Evolutionary conservation across 805 yeast species (phyloP).

Genomic region (Nakazawaea wyomingensis): DNA sequence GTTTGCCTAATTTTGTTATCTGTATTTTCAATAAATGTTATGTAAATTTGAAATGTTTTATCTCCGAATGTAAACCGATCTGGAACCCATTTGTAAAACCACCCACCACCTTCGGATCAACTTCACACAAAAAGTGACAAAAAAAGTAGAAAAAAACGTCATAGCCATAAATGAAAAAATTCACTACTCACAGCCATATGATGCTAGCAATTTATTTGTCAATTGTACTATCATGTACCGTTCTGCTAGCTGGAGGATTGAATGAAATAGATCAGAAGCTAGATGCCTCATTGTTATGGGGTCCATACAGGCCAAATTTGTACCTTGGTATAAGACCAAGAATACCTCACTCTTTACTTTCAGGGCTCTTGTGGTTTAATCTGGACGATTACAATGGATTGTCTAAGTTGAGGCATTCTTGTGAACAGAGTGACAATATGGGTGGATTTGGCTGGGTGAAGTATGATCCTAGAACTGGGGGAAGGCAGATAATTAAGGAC

Average conservation of each 20-base stretch:
- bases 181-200: constrained; percentile 4
- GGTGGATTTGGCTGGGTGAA: constrained; percentile 77
- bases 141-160: not conserved
- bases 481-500: constrained; percentile 71
- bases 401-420: constrained; percentile 59
- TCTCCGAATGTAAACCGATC: too few species aligned
- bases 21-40: too few species aligned
- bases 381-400: constrained; percentile 52
- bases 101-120: too few species aligned
- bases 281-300: constrained; percentile 70
- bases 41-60: too few species aligned
- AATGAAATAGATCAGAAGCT: constrained; percentile 12
- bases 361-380: constrained; percentile 89
- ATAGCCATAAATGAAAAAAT: not conserved
- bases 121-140: constrained; percentile 2
- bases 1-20: constrained; percentile 38
- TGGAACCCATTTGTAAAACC: too few species aligned
- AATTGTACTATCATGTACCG: constrained; percentile 9
- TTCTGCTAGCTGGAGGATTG: constrained; percentile 8
- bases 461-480: constrained; percentile 87
- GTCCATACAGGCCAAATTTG: constrained; percentile 83
- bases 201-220: not conserved
- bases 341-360: constrained; percentile 63
- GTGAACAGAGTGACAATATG: constrained; percentile 68
- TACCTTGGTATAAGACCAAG: constrained; percentile 86